Evolutionary conservation across 2,329 filamentous ascomycete species (phyloP).

Genomic region (Neurospora sp.): DNA sequence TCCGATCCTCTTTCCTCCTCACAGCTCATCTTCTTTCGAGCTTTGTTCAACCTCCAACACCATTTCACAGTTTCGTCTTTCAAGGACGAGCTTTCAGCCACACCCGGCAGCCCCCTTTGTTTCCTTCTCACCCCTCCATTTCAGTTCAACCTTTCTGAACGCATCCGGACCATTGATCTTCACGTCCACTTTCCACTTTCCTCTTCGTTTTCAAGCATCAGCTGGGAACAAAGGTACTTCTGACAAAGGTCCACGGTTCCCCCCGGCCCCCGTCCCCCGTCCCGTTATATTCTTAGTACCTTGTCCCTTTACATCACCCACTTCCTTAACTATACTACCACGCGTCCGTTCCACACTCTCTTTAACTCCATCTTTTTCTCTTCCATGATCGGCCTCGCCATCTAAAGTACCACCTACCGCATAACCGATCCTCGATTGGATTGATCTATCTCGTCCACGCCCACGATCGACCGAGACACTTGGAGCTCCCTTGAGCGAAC

Average conservation of each 20-base stretch:
- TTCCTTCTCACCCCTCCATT: constrained; percentile 5
- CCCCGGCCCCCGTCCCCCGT: neutral
- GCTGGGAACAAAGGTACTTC: neutral
- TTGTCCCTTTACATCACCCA: neutral
- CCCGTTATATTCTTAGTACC: neutral
- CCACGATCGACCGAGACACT: constrained; percentile 3
- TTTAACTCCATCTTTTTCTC: constrained; percentile 10
- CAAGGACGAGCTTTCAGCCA: constrained; percentile 6
- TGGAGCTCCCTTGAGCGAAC: constrained; percentile 1
- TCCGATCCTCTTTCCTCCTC: neutral
- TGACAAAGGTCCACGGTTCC: neutral
- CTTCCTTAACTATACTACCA: neutral
- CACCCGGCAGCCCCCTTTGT: constrained; percentile 7
- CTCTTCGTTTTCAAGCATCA: neutral
- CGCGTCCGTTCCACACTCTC: constrained; percentile 13
- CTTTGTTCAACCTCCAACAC: constrained; percentile 12
- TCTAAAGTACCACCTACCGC: constrained; percentile 5
- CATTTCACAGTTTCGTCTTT: constrained; percentile 16
- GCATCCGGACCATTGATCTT: constrained; percentile 1
- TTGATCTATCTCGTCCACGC: constrained; percentile 1
- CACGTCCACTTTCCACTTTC: neutral
- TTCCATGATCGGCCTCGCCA: constrained; percentile 14
- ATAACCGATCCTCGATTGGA: constrained; percentile 4
- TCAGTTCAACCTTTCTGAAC: neutral
- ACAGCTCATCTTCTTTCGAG: neutral